Evolutionary conservation across 495 filamentous ascomycete species (phyloP).

Genomic region (Penicillium diatomitis): DNA sequence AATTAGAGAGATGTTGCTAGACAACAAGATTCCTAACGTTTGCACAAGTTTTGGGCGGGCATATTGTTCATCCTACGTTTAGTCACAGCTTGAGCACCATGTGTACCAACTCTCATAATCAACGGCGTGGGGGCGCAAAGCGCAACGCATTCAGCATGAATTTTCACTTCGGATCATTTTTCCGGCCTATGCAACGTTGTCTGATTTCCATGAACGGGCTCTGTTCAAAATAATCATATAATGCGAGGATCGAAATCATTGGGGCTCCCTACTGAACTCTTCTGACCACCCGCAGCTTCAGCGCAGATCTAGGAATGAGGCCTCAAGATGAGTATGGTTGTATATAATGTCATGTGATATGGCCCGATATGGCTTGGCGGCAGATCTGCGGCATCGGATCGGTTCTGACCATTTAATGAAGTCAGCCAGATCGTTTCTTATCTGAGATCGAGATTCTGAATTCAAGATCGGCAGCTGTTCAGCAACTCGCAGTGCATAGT

Average conservation of each 20-base stretch:
- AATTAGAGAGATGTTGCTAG: slow-evolving; percentile 58
- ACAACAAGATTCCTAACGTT: neutral
- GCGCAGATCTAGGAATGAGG: neutral
- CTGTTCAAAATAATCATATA: too few species aligned
- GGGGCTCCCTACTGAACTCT: too few species aligned
- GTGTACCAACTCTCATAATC: slow-evolving; percentile 19
- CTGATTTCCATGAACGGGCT: neutral
- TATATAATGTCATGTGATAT: neutral
- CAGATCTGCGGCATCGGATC: neutral
- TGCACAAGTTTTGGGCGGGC: too few species aligned
- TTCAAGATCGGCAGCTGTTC: too few species aligned
- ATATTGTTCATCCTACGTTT: neutral
- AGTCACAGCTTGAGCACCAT: slow-evolving; percentile 8
- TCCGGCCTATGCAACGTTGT: too few species aligned
- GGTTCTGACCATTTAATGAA: too few species aligned
- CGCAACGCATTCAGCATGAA: neutral
- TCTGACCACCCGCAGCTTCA: neutral
- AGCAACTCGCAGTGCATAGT: too few species aligned
- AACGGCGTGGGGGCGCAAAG: neutral
- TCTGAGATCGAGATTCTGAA: too few species aligned
- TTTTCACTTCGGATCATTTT: neutral
- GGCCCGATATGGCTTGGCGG: neutral
- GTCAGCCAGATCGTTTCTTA: too few species aligned
- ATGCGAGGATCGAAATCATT: too few species aligned
- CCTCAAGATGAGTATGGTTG: neutral